phyloP scores from a whole-genome alignment of 1,284 basidiomycete genomes.

The Puccinia polysora region DNA sequence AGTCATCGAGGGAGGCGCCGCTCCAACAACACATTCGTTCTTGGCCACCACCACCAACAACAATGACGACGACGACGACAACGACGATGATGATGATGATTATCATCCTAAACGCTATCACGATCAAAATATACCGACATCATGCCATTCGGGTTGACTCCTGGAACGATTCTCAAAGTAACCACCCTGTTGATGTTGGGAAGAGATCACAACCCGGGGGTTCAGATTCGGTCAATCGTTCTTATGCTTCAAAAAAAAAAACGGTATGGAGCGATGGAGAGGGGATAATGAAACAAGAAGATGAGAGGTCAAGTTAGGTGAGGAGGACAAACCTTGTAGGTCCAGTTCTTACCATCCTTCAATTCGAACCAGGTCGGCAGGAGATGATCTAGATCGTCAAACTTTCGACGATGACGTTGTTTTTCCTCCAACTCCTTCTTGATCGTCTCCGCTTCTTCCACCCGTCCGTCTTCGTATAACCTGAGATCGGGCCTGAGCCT shows the following conservation, averaged over 20 bases:
- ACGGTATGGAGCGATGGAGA: background rate
- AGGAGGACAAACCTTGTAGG: constrained; percentile 21
- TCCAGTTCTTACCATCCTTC: constrained; percentile 16
- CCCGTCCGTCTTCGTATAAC: constrained; percentile 74
- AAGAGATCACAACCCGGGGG: no score
- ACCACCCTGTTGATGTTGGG: constrained; percentile 7
- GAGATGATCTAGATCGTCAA: constrained; percentile 52
- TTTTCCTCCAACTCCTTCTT: constrained; percentile 69
- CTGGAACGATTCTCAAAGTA: constrained; percentile 22
- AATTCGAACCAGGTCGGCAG: constrained; percentile 29
- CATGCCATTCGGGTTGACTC: constrained; percentile 4
- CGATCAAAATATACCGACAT: constrained; percentile 23
- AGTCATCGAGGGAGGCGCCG: no score
- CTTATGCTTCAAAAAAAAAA: no score
- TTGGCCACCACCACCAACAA: no score
- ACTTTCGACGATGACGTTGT: constrained; percentile 53
- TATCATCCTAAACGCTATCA: no score
- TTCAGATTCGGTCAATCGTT: no score
- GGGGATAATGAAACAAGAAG: background rate
- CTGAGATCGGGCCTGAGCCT: constrained; percentile 77
- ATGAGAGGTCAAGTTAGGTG: background rate
- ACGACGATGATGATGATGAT: no score
- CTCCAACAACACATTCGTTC: no score
- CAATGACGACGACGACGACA: no score
- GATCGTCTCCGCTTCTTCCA: constrained; percentile 69